Base-by-base conservation (phyloP, 2,329 filamentous ascomycete species). In the Cordyceps fumosorosea region DNA sequence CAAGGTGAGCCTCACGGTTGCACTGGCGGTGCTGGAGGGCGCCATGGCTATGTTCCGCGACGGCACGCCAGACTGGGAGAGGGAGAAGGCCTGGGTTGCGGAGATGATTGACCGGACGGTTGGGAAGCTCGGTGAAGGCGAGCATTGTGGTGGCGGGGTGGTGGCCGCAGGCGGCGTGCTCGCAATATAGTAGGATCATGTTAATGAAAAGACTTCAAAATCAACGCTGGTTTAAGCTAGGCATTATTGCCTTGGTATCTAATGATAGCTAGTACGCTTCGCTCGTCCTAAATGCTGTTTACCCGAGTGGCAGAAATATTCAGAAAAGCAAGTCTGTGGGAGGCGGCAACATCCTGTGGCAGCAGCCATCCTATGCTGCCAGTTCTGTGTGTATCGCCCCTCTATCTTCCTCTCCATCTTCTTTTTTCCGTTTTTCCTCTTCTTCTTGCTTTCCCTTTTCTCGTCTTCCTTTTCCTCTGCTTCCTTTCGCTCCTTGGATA, bases 41-140 rank as follows among this genome's bases (percentile, higher is more conserved):
- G 47, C 48, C 16, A 37, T 52, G 50, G 57, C 45, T 29, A 60
- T 60, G 57, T 52, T 60, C 12, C n/a, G 57, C 37, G 57, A 50
- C 8, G 57, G 48, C 11, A 52, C 57, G 3, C 37, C 34, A 2
- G 50, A 45, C 37, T 55, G 51, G 59, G 18, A 7, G 5, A 4
- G 59, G 3, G 59, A 62, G 37, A 50, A 44, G 59, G 59, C 59
- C 22, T 55, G 59, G 51, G 16, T 62, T 2, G 59, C 26, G 3
- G 59, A 62, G 3, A 62, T 56, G 51, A 55, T 56, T 37, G 51
- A 26, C n/a, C 40, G 40, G 22, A 55, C 53, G 42, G 52, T 52
- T 7, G 22, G 2, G 26, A 32, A 22, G 18, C 42, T 62, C 14
- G 40, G 55, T 32, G 11, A 34, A 14, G 32, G 18, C 14, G 7